Base-by-base conservation (phyloP, 2,329 filamentous ascomycete species). In the Diaporthe ilicicola region DNA sequence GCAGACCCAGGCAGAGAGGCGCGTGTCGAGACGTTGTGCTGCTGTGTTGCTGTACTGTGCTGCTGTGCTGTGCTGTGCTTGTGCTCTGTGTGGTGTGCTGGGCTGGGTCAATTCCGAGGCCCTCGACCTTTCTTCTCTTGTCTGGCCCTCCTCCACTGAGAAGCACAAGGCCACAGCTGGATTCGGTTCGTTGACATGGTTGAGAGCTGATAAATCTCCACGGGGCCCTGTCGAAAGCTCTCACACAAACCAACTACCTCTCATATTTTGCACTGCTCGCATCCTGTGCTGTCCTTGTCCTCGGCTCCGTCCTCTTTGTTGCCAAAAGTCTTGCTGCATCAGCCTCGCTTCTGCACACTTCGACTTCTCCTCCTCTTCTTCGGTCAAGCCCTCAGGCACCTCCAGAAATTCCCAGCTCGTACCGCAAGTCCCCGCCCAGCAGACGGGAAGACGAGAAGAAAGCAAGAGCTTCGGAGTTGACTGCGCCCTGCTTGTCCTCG, bases 131-230 rank as follows among this genome's bases (percentile, higher is more conserved):
- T 64, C 59, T 64, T 64, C 19, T 50, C 59, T 64, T 27, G 59
- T 64, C 59, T 34, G 44, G 59, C 44, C 55, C 42, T 64, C 59
- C 29, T 64, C 59, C 59, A 50, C 59, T 37, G 34, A 42, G 29
- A 44, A 17, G 59, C 42, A 64, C 59, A 64, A 64, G 59, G 59
- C 59, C 44, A n/a, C n/a, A 37, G 29, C 59, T 64, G 44, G 29
- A 64, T 64, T 37, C 59, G 59, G 59, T 64, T 50, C 59, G 44
- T 64, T 24, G 59, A 65, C 22, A 53, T 48, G 55, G 44, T 54
- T 39, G 56, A 46, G 22, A 66, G 67, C 67, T 70, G 67, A 70
- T 70, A 70, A 70, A 70, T 70, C 56, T 65, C 37, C 48, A 39
- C 29, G 39, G 46, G 42, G 54, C 67, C 67, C 50, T 64, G 59